Conservation (phyloP, 2,329 filamentous ascomycete species). For the Penicillium brevicompactum region DNA sequence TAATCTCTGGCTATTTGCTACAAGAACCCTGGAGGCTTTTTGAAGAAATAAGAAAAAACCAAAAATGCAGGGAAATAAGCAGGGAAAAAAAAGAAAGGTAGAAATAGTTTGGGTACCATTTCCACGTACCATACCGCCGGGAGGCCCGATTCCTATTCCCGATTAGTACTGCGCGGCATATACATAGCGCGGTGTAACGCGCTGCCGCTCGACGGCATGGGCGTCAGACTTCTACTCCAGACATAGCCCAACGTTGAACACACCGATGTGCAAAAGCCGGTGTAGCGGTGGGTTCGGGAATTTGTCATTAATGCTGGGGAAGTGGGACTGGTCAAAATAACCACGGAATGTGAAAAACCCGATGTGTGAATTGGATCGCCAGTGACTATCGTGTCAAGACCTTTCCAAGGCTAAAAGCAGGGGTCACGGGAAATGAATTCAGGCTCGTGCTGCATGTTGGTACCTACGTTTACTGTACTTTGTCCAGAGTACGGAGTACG, state of each 20-base stretch:
- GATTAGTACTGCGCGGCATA: conserved; percentile 11
- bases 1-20: too few species aligned
- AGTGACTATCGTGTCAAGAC: too few species aligned
- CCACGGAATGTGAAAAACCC: not conserved
- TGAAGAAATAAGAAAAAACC: not conserved
- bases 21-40: too few species aligned
- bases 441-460: not conserved
- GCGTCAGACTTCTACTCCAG: not conserved
- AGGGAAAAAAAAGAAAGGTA: not conserved
- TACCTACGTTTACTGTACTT: not conserved
- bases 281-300: conserved; percentile 1
- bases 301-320: conserved; percentile 1
- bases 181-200: conserved; percentile 8
- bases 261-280: conserved; percentile 3
- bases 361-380: too few species aligned
- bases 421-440: not conserved
- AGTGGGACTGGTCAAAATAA: not conserved
- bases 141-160: not conserved
- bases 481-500: not conserved
- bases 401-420: not conserved
- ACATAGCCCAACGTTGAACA: conserved; percentile 3
- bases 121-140: not conserved
- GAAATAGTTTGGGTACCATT: not conserved
- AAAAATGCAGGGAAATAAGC: not conserved
- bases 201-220: not conserved